phyloP scores from a whole-genome alignment of 345 rosid species.

The Schrenkiella parvula region DNA sequence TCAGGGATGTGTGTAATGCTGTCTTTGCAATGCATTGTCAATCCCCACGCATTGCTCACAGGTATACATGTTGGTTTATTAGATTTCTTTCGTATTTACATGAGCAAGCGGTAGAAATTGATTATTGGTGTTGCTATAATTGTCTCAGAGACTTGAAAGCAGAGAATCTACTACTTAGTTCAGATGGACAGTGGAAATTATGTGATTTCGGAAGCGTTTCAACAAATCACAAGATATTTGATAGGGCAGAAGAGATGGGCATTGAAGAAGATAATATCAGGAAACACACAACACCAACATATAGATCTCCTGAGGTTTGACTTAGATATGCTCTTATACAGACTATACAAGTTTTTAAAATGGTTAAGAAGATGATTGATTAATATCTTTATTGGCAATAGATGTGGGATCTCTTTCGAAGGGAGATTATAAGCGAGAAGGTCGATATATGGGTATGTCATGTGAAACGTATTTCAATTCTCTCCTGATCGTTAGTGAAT shows the following conservation, averaged over 20 bases:
- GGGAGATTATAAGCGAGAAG: slow-evolving; percentile 90
- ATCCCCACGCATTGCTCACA: slow-evolving; percentile 87
- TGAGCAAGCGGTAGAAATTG: background rate
- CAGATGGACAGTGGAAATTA: slow-evolving; percentile 82
- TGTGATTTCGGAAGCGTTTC: slow-evolving; percentile 96
- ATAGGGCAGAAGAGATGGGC: slow-evolving; percentile 97
- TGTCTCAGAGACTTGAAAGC: slow-evolving; percentile 87
- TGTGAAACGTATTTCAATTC: slow-evolving; percentile 1
- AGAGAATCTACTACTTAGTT: slow-evolving; percentile 79
- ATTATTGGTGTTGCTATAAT: background rate
- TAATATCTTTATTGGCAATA: slow-evolving; percentile 39
- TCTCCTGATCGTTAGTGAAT: background rate
- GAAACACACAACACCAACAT: slow-evolving; percentile 93
- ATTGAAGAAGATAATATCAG: slow-evolving; percentile 97
- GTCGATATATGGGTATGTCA: slow-evolving; percentile 96
- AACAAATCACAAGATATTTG: slow-evolving; percentile 89
- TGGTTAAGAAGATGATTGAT: slow-evolving; percentile 26
- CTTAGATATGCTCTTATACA: slow-evolving; percentile 18
- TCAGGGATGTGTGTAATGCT: slow-evolving; percentile 91
- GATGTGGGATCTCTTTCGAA: slow-evolving; percentile 98
- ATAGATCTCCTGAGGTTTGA: slow-evolving; percentile 97
- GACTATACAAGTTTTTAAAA: slow-evolving; percentile 23
- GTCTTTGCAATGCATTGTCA: slow-evolving; percentile 95
- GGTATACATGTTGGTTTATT: slow-evolving; percentile 38
- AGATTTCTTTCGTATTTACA: background rate